Conservation (phyloP, 2,329 filamentous ascomycete species). For the Cercospora nicotianae region DNA sequence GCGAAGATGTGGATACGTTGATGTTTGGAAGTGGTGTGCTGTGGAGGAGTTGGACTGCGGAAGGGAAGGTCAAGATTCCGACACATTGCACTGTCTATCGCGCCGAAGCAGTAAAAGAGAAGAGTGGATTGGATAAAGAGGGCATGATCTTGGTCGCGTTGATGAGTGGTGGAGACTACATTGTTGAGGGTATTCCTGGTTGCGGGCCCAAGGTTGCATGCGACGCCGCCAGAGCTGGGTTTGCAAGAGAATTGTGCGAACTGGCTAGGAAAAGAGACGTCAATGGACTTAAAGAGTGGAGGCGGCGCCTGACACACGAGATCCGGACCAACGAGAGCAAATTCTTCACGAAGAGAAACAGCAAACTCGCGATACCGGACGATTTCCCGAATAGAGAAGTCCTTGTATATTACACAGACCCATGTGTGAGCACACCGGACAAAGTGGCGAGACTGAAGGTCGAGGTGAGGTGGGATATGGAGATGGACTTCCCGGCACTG, state of each 20-base stretch:
- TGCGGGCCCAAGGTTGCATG: conserved; percentile 87
- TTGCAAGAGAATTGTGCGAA: conserved; percentile 71
- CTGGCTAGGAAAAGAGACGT: conserved; percentile 59
- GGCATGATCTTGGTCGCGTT: conserved; percentile 93
- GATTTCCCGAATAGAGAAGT: conserved; percentile 78
- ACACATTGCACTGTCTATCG: conserved; percentile 88
- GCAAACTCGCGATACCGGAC: conserved; percentile 71
- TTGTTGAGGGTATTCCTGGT: conserved; percentile 81
- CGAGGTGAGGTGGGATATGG: conserved; percentile 60
- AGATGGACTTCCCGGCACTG: conserved; percentile 66
- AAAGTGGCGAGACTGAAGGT: conserved; percentile 57
- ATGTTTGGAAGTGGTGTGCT: conserved; percentile 29
- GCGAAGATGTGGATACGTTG: conserved; percentile 83
- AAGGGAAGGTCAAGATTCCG: conserved; percentile 65
- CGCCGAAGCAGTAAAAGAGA: conserved; percentile 56
- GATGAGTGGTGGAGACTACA: conserved; percentile 94
- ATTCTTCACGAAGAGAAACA: conserved; percentile 75
- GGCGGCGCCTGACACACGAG: conserved; percentile 69
- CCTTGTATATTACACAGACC: conserved; percentile 83
- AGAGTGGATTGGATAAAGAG: conserved; percentile 68
- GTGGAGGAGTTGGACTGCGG: conserved; percentile 70
- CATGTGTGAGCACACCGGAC: conserved; percentile 68
- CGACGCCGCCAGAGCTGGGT: conserved; percentile 85
- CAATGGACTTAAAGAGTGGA: conserved; percentile 67
- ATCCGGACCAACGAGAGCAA: conserved; percentile 80